Conservation (phyloP, 306 rosid genomes). For the Ochetophila trinervis region DNA sequence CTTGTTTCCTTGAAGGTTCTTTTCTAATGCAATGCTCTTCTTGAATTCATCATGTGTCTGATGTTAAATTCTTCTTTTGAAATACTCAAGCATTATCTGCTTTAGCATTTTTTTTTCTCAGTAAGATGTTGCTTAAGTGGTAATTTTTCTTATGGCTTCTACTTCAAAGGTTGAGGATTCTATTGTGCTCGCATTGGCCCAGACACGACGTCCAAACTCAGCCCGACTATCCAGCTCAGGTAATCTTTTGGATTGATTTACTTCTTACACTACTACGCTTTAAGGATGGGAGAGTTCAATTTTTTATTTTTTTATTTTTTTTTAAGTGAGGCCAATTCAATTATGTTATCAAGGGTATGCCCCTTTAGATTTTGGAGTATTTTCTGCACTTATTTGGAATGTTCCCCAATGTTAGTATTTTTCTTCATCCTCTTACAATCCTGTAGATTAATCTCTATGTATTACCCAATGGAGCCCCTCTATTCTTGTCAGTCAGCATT, state of each 20-base stretch:
- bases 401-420: too few species aligned
- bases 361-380: too few species aligned
- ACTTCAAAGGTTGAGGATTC: constrained; percentile 75
- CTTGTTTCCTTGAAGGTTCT: constrained; percentile 88
- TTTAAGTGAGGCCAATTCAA: too few species aligned
- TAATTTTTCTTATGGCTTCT: constrained; percentile 14
- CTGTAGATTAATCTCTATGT: too few species aligned
- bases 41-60: constrained; percentile 11
- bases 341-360: too few species aligned
- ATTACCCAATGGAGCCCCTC: too few species aligned
- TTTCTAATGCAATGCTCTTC: constrained; percentile 15
- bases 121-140: constrained; percentile 6
- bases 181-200: constrained; percentile 79
- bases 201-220: constrained; percentile 81
- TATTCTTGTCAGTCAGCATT: not conserved
- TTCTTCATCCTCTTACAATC: too few species aligned
- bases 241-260: constrained; percentile 14
- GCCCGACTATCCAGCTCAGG: constrained; percentile 68
- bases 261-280: not conserved
- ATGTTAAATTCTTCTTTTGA: constrained; percentile 16
- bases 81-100: constrained; percentile 12
- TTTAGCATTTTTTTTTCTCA: constrained; percentile 6
- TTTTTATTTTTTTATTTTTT: too few species aligned
- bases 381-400: too few species aligned
- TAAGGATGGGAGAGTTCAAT: too few species aligned